Conservation (phyloP, 164 flowering plant genomes). For the Malania oleifera region DNA sequence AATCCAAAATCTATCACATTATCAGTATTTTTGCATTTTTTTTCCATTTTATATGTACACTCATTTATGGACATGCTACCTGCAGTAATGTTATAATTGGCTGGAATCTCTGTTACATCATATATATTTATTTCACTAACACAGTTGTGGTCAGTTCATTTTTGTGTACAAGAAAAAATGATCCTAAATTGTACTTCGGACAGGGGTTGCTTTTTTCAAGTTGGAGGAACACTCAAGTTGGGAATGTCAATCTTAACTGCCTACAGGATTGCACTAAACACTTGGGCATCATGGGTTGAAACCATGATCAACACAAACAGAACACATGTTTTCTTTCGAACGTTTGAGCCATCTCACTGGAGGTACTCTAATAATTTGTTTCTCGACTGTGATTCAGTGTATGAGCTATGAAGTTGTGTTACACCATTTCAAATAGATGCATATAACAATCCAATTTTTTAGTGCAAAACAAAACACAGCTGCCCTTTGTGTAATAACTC, state of each 20-base stretch:
- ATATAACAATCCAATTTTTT: neutral
- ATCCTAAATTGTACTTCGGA: conserved; percentile 6
- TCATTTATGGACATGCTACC: too few species aligned
- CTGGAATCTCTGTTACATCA: too few species aligned
- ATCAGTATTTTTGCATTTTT: too few species aligned
- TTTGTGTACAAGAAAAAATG: neutral
- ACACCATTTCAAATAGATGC: neutral
- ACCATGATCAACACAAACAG: conserved; percentile 30
- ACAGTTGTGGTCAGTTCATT: neutral
- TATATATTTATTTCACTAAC: too few species aligned
- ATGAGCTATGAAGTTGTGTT: too few species aligned
- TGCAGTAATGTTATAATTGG: too few species aligned
- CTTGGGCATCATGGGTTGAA: conserved; percentile 57
- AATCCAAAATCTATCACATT: too few species aligned
- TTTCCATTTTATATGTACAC: too few species aligned
- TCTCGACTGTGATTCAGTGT: too few species aligned
- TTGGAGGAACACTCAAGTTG: conserved; percentile 40
- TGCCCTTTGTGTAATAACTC: neutral
- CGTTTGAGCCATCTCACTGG: conserved; percentile 58
- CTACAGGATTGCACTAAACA: conserved; percentile 32
- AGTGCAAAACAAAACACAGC: neutral
- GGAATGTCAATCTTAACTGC: conserved; percentile 44
- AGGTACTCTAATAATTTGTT: conserved; percentile 23
- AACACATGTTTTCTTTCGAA: conserved; percentile 50
- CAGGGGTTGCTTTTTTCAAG: conserved; percentile 66